Conservation (phyloP, 106 monocot genomes). For the Dendrobium nobile region DNA sequence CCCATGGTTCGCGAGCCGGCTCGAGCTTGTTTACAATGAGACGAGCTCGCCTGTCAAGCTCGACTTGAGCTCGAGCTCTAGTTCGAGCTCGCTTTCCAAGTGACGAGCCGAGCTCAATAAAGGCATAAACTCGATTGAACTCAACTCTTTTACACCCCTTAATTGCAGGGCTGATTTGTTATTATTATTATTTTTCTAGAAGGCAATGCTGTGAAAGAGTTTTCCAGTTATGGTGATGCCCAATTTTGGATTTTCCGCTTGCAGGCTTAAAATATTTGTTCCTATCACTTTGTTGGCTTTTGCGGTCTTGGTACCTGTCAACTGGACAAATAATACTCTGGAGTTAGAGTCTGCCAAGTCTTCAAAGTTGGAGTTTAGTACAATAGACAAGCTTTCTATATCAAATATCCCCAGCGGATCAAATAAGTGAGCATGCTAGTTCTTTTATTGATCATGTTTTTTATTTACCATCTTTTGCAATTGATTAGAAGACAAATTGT, state of each 20-base stretch:
- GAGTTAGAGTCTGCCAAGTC: constrained; percentile 6
- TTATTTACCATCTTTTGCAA: background rate
- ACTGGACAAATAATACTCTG: constrained; percentile 77
- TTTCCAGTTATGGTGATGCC: background rate
- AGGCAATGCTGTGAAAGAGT: too few relatives aligned
- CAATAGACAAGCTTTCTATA: constrained; percentile 91
- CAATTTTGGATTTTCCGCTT: constrained; percentile 5
- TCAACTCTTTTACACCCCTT: too few relatives aligned
- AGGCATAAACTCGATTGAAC: too few relatives aligned
- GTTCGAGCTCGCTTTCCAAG: too few relatives aligned
- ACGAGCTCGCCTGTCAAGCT: too few relatives aligned
- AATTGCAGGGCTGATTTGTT: too few relatives aligned
- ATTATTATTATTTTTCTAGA: too few relatives aligned
- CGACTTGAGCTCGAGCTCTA: too few relatives aligned
- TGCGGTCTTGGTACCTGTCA: constrained; percentile 74
- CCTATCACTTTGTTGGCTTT: constrained; percentile 80
- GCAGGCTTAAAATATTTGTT: constrained; percentile 85
- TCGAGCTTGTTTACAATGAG: too few relatives aligned
- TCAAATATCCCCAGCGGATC: constrained; percentile 79
- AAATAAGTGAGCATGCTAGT: constrained; percentile 44
- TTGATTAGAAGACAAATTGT: background rate
- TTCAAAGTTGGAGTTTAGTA: constrained; percentile 39
- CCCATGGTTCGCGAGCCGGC: too few relatives aligned
- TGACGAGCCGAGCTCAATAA: too few relatives aligned
- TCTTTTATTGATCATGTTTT: background rate